phyloP scores from a whole-genome alignment of 192 early-diverging fungal species.

The Coemansia sp. region DNA sequence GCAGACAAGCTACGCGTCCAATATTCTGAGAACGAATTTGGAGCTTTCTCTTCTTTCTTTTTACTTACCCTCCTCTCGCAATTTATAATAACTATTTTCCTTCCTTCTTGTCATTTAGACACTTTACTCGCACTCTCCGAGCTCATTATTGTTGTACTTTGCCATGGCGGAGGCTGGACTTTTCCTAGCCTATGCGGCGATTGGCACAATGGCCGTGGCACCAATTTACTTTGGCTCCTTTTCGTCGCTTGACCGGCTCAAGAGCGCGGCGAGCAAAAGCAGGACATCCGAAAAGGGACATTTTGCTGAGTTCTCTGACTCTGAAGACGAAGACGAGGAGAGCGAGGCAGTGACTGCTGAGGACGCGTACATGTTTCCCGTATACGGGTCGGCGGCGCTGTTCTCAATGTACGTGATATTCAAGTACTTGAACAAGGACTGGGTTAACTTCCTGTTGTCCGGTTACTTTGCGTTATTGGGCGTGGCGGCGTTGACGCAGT shows the following conservation, averaged over 20 bases:
- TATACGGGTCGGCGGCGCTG: slow-evolving; percentile 83
- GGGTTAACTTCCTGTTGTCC: slow-evolving; percentile 80
- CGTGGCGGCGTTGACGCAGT: slow-evolving; percentile 72
- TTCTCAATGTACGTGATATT: slow-evolving; percentile 87
- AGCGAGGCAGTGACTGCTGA: slow-evolving; percentile 81
- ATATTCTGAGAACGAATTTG: neutral
- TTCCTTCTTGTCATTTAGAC: neutral
- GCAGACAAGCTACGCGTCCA: neutral
- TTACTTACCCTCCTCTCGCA: no score
- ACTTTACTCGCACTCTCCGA: neutral
- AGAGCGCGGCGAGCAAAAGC: slow-evolving; percentile 43
- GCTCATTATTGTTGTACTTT: neutral
- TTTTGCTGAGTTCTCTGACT: slow-evolving; percentile 60
- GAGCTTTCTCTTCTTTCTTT: no score
- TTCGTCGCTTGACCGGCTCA: slow-evolving; percentile 66
- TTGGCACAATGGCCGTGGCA: slow-evolving; percentile 81
- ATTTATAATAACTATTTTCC: neutral
- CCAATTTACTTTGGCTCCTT: slow-evolving; percentile 89
- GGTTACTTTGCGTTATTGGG: slow-evolving; percentile 86
- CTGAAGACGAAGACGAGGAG: slow-evolving; percentile 68
- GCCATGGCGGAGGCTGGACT: slow-evolving; percentile 36
- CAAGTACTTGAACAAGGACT: slow-evolving; percentile 82
- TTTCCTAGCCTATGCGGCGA: slow-evolving; percentile 79
- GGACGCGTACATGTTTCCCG: slow-evolving; percentile 93
- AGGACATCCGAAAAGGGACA: slow-evolving; percentile 43